These are phyloP conservation scores for Macrophomina tecta DNA, from an alignment of 2,329 filamentous ascomycete genomes.

Conservation along the genomic window DNA sequence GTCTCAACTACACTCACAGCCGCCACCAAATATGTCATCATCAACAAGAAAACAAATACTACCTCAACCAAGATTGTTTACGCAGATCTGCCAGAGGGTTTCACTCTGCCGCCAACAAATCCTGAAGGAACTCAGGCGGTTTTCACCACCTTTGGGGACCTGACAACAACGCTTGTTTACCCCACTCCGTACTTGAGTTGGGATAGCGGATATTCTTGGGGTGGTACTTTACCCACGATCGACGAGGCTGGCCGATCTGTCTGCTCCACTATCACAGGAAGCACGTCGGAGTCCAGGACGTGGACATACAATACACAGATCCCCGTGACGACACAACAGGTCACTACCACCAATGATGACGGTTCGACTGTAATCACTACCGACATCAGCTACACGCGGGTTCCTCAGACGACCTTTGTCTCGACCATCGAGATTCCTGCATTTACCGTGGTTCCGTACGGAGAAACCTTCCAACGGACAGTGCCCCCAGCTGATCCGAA, in stretches of 20 bases:
- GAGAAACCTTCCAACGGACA: conserved; percentile 5
- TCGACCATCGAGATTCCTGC: background rate
- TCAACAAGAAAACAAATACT: conserved; percentile 28
- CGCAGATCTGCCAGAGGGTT: conserved; percentile 27
- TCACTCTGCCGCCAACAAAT: conserved; percentile 29
- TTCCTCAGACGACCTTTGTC: background rate
- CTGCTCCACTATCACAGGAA: background rate
- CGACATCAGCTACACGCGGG: too few species aligned
- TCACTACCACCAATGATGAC: background rate
- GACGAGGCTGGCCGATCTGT: background rate
- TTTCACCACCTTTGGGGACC: background rate
- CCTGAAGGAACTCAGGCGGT: conserved; percentile 17
- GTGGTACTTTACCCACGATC: background rate
- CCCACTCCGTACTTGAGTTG: conserved; percentile 13
- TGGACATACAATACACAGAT: background rate
- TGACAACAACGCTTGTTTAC: background rate
- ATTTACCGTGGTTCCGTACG: background rate
- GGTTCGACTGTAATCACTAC: background rate
- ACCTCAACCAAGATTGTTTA: conserved; percentile 27
- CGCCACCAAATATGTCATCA: conserved; percentile 27
- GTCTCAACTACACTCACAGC: conserved; percentile 27
- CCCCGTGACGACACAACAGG: background rate
- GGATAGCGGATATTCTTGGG: background rate
- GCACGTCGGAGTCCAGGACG: background rate
- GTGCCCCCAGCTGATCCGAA: background rate